Conservation (phyloP, 108 stramenopile genomes). For the Tribonema minus region DNA sequence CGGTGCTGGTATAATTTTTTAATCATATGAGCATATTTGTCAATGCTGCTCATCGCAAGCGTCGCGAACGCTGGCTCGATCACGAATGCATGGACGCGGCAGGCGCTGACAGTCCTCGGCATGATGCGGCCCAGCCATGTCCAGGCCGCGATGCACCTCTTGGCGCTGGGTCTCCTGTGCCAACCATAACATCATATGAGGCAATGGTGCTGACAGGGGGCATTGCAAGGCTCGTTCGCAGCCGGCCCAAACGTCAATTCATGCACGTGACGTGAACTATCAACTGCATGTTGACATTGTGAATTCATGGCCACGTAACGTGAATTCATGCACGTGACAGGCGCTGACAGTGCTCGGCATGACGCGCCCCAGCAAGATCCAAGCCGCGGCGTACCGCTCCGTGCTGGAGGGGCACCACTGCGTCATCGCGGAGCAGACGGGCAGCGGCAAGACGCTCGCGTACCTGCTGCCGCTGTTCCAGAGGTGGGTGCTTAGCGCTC, state of each 20-base stretch:
- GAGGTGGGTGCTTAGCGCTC: no score
- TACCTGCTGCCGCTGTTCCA: no score
- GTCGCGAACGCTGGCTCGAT: not conserved
- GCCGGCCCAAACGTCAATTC: not conserved
- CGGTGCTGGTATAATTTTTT: no score
- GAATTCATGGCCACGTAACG: not conserved
- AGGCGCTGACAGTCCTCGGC: no score
- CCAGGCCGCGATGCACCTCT: no score
- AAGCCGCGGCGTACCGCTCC: slow-evolving; percentile 39
- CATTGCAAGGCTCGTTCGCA: not conserved
- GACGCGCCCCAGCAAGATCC: not conserved
- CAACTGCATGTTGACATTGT: no score
- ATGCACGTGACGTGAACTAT: not conserved
- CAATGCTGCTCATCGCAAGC: not conserved
- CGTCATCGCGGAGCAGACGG: slow-evolving; percentile 88
- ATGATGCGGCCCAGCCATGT: no score
- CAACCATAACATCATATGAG: no score
- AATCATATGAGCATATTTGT: no score
- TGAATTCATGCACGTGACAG: not conserved
- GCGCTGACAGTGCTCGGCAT: not conserved
- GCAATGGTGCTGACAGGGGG: not conserved
- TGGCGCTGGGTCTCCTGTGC: no score
- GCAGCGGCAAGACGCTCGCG: slow-evolving; percentile 88
- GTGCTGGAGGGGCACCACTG: slow-evolving; percentile 59
- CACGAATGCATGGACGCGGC: not conserved